Evolutionary conservation across 768 basidiomycete genomes (phyloP).

Genomic region (Hericium alpestre): DNA sequence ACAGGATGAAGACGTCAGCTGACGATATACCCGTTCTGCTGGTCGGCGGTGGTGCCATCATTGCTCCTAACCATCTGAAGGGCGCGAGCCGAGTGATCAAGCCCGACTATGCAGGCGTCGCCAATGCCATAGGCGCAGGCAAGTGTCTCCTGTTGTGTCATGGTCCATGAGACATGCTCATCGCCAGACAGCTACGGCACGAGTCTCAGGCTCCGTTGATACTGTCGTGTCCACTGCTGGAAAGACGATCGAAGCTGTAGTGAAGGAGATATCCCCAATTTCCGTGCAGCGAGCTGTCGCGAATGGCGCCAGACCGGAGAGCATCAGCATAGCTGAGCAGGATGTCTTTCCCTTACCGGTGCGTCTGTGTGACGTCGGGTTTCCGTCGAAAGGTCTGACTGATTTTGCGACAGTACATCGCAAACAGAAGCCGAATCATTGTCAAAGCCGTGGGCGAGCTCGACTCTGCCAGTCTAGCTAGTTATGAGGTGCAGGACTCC

Average conservation of each 20-base stretch:
- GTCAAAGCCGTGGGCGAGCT: constrained; percentile 54
- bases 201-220: constrained; percentile 35
- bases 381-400: too few relatives aligned
- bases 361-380: background rate
- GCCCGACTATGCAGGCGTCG: constrained; percentile 42
- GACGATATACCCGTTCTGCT: constrained; percentile 47
- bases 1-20: constrained; percentile 55
- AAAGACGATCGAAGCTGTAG: constrained; percentile 14
- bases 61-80: constrained; percentile 38
- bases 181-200: constrained; percentile 17
- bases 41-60: constrained; percentile 57
- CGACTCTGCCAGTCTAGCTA: constrained; percentile 5
- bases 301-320: constrained; percentile 33
- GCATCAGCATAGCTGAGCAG: constrained; percentile 43
- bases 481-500: background rate
- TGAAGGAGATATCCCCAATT: background rate
- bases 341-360: constrained; percentile 44
- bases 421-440: constrained; percentile 41
- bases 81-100: constrained; percentile 43
- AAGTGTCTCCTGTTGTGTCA: constrained; percentile 16
- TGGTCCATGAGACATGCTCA: background rate
- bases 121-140: constrained; percentile 53
- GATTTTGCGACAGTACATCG: constrained; percentile 29
- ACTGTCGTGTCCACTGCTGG: constrained; percentile 31
- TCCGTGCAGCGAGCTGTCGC: constrained; percentile 23